These are phyloP conservation scores for Fraxinus sp. DNA, from an alignment of 305 asterid genomes.

Conservation along the genomic window DNA sequence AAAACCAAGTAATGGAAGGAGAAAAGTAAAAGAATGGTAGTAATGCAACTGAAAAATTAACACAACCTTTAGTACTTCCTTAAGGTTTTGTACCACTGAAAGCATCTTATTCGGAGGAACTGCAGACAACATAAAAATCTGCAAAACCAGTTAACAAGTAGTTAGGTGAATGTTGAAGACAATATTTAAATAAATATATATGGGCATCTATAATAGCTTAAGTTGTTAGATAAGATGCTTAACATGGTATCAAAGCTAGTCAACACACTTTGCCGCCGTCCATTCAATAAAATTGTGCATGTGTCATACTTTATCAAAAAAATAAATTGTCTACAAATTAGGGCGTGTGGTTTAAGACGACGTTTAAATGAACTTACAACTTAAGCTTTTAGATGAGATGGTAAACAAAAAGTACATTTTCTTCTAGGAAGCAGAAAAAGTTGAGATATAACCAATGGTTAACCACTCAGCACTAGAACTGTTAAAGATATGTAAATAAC, in stretches of 20 bases:
- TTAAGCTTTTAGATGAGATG: not conserved
- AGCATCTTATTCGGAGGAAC: conserved; percentile 78
- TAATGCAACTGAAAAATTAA: conserved; percentile 5
- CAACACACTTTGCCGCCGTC: not conserved
- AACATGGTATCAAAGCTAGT: not conserved
- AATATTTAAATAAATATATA: not conserved
- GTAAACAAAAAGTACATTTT: conserved; percentile 5
- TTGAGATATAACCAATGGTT: not conserved
- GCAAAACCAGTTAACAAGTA: conserved; percentile 33
- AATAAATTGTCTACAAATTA: not conserved
- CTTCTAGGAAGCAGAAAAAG: conserved; percentile 10
- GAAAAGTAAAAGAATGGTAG: conserved; percentile 1
- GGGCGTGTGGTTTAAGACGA: not conserved
- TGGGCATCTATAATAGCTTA: not conserved
- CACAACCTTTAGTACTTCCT: conserved; percentile 65
- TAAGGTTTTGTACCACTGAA: conserved; percentile 55
- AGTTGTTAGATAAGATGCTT: not conserved
- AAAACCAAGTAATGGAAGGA: conserved; percentile 2
- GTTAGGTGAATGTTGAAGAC: not conserved
- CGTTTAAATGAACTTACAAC: not conserved
- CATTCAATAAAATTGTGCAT: not conserved
- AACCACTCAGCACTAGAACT: not conserved
- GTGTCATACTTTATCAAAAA: not conserved
- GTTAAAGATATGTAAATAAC: not conserved
- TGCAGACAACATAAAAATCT: conserved; percentile 86